Evolutionary conservation across 208 protist genomes (phyloP), one percentile per base, ranked within the genome.

Genomic region (Crithidia thermophila): DNA sequence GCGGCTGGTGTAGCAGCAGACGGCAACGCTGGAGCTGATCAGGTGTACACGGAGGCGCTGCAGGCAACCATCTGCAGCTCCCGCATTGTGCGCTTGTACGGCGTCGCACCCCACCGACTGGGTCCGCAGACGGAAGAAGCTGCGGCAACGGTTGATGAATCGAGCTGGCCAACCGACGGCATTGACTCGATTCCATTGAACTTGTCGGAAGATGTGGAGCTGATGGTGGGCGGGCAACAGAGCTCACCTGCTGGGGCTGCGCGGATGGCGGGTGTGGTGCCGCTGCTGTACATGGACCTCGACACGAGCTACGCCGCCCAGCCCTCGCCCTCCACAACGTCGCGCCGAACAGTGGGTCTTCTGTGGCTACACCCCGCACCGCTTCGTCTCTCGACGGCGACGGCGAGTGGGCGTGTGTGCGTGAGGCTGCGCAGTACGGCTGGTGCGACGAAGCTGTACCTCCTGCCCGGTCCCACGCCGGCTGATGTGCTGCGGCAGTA

Each of bases 361-460:
- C 33, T 87, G 39, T 87, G 76, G 81, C 39, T 87, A 31, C 73
- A 82, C 39, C 51, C 60, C 40, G 67, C 65, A 11, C 70, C 81
- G 0, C 67, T 79, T n/a, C 21, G 57, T 25, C 10, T 77, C 39
- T 67, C 49, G 18, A 72, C 72, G 34, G 30, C 34, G 31, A 56
- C 64, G 5, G 28, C 50, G 20, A 4, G 14, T 13, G 30, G 31
- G 23, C 50, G 46, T 27, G 61, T 33, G 10, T 75, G 69, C 11
- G 59, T 75, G 40, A 27, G 53, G 25, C 42, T 75, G 42, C 69
- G 69, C 34, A 85, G 73, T 63, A 98, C 97, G 56, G 83, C 71
- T 7, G 98, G 98, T 47, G 69, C 91, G 10, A 88, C 98, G 6
- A 93, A 98, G 45, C 42, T 98, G 20, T 99, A 98, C 43, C 52